Base-by-base conservation (phyloP, 495 filamentous ascomycete species). In the Jackrogersella minutella region DNA sequence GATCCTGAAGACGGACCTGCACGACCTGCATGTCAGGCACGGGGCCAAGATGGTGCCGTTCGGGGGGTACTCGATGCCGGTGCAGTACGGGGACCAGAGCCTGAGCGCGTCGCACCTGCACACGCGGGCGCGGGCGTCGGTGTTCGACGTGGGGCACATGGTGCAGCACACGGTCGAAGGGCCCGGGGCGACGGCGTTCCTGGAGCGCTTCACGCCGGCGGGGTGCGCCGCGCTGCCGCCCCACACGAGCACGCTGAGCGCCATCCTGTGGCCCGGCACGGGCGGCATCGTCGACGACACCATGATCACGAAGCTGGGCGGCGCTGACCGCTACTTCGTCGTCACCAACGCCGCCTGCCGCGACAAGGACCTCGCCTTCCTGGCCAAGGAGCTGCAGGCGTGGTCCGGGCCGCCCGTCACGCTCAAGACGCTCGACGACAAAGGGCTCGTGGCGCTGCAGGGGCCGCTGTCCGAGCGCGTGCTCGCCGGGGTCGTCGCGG, bases 1-100 rank as follows among this genome's bases (percentile, higher is more conserved):
- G 14, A 59, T 76, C 16, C 81, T 88, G 30, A 90, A 86, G 73
- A 99, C 95, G 1, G 87, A 90, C 26, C 85, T 99, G 37, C 89
- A 96, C 79, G 88, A 93, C 69, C 80, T 98, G 21, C 94, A 99
- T 75, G 65, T 92, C 52, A 77, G 80, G 30, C 78, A 91, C 73
- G 92, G 92, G 66, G 95, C 84, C 39, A 97, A 96, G 78, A 96
- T 99, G 88, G 93, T 98, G 55, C 91, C 91, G n/a, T 99, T 97
- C 74, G 94, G 90, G 56, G 93, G 93, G 64, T 98, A 88, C 80
- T 82, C 84, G 53, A 98, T 99, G 95, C 96, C 95, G 14, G 86
- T 99, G 22, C 89, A 93, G 67, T 99, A 98, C 78, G 73, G 81
- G 21, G 87, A 88, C 63, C 81, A 91, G 61, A 85, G 86, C 71